Conservation (phyloP, 495 filamentous ascomycete genomes). For the Cercophora sp. region DNA sequence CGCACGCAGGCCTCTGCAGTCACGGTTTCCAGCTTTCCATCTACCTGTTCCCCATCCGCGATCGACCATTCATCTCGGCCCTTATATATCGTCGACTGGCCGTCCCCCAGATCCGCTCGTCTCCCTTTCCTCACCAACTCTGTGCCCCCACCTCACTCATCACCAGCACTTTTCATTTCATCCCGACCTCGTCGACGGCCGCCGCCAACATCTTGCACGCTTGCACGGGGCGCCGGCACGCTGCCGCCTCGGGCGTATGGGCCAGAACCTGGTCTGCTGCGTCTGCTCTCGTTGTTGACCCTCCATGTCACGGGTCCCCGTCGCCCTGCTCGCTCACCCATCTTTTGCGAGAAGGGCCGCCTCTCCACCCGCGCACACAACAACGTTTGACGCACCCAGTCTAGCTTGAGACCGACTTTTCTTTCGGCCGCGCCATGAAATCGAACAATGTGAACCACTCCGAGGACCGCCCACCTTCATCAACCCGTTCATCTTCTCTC, state of each 20-base stretch:
- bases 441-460: conserved; percentile 25
- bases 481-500: conserved; percentile 21
- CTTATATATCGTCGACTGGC: conserved; percentile 13
- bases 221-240: conserved; percentile 26
- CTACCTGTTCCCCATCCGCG: neutral
- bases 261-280: conserved; percentile 22
- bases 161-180: no score
- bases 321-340: conserved; percentile 5
- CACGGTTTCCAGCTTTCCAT: neutral
- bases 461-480: conserved; percentile 23
- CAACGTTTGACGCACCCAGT: conserved; percentile 10
- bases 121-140: conserved; percentile 7
- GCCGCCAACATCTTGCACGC: conserved; percentile 6
- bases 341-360: conserved; percentile 9
- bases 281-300: conserved; percentile 10
- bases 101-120: conserved; percentile 4
- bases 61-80: neutral
- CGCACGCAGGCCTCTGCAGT: no score
- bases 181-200: conserved; percentile 1
- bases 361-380: conserved; percentile 5
- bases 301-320: conserved; percentile 12
- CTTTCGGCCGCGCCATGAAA: conserved; percentile 30
- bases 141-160: neutral
- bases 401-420: neutral
- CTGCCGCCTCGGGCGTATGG: conserved; percentile 26